Evolutionary conservation across 371 early-diverging fungal species (phyloP), one percentile per base, ranked within the genome.

Genomic region (Conidiobolus incongruus): DNA sequence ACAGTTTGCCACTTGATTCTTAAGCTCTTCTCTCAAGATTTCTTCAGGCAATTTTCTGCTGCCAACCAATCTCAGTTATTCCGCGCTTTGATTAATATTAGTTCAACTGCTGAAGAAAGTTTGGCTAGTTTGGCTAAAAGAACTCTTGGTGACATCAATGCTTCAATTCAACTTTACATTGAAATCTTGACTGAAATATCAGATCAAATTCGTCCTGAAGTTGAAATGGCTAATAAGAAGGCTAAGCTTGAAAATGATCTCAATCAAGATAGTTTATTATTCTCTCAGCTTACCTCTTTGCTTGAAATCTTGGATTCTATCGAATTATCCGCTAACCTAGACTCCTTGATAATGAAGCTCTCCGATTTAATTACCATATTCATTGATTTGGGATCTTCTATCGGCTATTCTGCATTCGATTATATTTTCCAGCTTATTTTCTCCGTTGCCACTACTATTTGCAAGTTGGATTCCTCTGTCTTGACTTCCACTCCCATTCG

Each of bases 381-480:
- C 26, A 26, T 26, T 8, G 26, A 26, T 26, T 26, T 26, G 8
- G 26, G 26, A 26, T 26, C 26, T 26, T 26, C 26, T 26, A 26
- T 26, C 8, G 26, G 26, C 3, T 71, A 70, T 15, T 65, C 72
- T 0, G 71, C 86, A 35, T 48, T 80, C 41, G 91, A 92, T 48
- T 91, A 91, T 58, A 59, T 77, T 40, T 81, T 81, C 56, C 92
- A 94, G 56, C 56, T 91, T 35, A 58, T 82, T 29, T 73, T 94
- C 43, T 69, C 77, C 3, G 60, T 76, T 21, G 47, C 81, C 43
- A 70, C 81, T 11, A 65, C 65, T 29, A 68, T 80, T 23, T 57
- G 85, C 34, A 42, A 31, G 7, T 32, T 16, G 6, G 34, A n/a
- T 30, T 15, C 31, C 19, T 37, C 37, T 4, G 22, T 24, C 16